Evolutionary conservation across 495 filamentous ascomycete species (phyloP).

Genomic region (Haplographium delicatum): DNA sequence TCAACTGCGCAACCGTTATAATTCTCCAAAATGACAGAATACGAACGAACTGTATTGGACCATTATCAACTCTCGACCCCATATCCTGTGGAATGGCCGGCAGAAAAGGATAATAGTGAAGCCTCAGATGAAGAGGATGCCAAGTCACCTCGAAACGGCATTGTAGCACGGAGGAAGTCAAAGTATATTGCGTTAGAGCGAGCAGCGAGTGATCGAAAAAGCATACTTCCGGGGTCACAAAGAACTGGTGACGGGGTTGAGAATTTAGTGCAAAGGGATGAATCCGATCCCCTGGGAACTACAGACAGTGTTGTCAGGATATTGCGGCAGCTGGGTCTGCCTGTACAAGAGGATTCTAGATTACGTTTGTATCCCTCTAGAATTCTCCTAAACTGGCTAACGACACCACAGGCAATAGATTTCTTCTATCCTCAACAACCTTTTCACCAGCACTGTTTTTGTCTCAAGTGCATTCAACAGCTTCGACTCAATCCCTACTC

Average conservation of each 20-base stretch:
- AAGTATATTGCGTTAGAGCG: constrained; percentile 80
- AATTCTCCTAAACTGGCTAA: background rate
- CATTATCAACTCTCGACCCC: constrained; percentile 82
- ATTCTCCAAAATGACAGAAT: constrained; percentile 47
- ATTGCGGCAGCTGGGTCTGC: constrained; percentile 67
- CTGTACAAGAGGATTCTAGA: constrained; percentile 77
- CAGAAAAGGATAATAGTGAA: constrained; percentile 70
- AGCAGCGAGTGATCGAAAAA: constrained; percentile 59
- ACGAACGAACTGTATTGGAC: constrained; percentile 70
- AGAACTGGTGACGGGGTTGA: constrained; percentile 62
- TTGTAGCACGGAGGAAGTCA: constrained; percentile 60
- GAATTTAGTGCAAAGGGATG: constrained; percentile 78
- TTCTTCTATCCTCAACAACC: constrained; percentile 88
- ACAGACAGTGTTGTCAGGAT: constrained; percentile 79
- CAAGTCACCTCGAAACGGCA: constrained; percentile 24
- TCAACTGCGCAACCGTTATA: too few relatives aligned
- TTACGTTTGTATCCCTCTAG: constrained; percentile 52
- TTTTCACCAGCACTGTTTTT: constrained; percentile 91
- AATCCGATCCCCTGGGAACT: constrained; percentile 81
- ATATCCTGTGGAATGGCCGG: constrained; percentile 82
- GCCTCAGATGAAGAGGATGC: constrained; percentile 57
- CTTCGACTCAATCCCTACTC: constrained; percentile 72
- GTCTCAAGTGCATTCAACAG: constrained; percentile 80
- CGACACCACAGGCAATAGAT: constrained; percentile 70
- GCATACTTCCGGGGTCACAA: constrained; percentile 61